Percentiles rank a stretch among this genome's conserved stretches.
Evolutionary conservation across 108 stramenopile genomes (phyloP).

Genomic region (Skeletonema menzelii): DNA sequence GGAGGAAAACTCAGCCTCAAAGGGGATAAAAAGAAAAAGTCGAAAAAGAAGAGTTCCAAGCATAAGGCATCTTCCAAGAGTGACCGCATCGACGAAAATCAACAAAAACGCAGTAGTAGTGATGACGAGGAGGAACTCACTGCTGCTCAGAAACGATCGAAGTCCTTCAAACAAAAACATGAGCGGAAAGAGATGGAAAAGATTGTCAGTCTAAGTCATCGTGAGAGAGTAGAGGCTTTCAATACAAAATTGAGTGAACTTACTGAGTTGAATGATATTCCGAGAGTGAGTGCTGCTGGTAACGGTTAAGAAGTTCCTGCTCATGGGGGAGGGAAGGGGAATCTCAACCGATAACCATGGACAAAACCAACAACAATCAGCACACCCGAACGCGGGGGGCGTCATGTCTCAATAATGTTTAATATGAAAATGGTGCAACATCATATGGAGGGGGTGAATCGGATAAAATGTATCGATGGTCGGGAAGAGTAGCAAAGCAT

Average conservation of each 20-base stretch:
- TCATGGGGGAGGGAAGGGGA: neutral
- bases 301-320: slow-evolving; percentile 57
- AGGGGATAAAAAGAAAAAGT: slow-evolving; percentile 29
- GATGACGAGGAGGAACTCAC: slow-evolving; percentile 70
- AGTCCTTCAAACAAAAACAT: slow-evolving; percentile 51
- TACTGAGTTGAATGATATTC: slow-evolving; percentile 89
- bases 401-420: too few relatives aligned
- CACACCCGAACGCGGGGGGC: too few relatives aligned
- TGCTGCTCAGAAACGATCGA: slow-evolving; percentile 64
- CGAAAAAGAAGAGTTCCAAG: slow-evolving; percentile 20
- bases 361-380: too few relatives aligned
- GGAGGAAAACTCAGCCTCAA: slow-evolving; percentile 40
- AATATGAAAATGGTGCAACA: too few relatives aligned
- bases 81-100: neutral
- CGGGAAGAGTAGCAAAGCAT: neutral
- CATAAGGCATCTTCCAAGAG: slow-evolving; percentile 10
- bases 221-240: slow-evolving; percentile 72
- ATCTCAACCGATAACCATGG: too few relatives aligned
- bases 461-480: too few relatives aligned
- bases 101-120: neutral
- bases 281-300: slow-evolving; percentile 77
- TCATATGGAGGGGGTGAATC: too few relatives aligned
- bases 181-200: slow-evolving; percentile 67
- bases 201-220: slow-evolving; percentile 43
- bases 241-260: slow-evolving; percentile 73